Evolutionary conservation across 1,139 yeast genomes (phyloP), one percentile per base, ranked within the genome.

Genomic region (Blastobotrys apis): DNA sequence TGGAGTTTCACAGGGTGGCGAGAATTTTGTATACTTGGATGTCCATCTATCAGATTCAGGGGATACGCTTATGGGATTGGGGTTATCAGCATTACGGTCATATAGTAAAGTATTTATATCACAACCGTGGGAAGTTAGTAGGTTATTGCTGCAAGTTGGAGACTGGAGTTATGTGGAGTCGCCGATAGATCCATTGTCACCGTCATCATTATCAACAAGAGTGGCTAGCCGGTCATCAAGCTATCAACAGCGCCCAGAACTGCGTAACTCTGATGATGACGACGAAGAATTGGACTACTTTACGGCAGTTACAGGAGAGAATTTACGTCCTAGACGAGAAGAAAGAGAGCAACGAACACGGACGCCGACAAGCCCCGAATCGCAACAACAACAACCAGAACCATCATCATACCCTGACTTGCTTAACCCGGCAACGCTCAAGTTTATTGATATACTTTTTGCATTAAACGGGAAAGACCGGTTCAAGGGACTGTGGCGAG

Each of bases 121-220:
- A 19, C 97, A 92, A 63, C 98, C 98, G 1, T 81, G 90, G 63
- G 97, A 92, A 57, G 84, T 86, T 27, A 80, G 86, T 4, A 73
- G 94, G 45, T 70, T 87, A 51, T 72, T 88, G 33, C 65, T 88
- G 47, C 98, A 92, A 63, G 84, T 86, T 26, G 95, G 95, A 2
- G 77, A 72, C 54, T 49, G 63, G 62, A 33, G 39, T 15, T 47
- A 36, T 34, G 25, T 47, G 39, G 16, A 29, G n/a, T 6, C 8
- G 6, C 16, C 32, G 32, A 6, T 5, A 9, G n/a, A 8, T 10
- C 27, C 23, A 32, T 15, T n/a, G 36, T n/a, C n/a, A n/a, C n/a
- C n/a, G n/a, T n/a, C n/a, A n/a, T n/a, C n/a, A n/a, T n/a, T n/a
- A n/a, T n/a, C n/a, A n/a, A n/a, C n/a, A n/a, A n/a, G n/a, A n/a